Percentiles rank a stretch among this genome's conserved stretches.
Evolutionary conservation across 2,329 filamentous ascomycete genomes (phyloP).

Genomic region (Colletotrichum higginsianum): DNA sequence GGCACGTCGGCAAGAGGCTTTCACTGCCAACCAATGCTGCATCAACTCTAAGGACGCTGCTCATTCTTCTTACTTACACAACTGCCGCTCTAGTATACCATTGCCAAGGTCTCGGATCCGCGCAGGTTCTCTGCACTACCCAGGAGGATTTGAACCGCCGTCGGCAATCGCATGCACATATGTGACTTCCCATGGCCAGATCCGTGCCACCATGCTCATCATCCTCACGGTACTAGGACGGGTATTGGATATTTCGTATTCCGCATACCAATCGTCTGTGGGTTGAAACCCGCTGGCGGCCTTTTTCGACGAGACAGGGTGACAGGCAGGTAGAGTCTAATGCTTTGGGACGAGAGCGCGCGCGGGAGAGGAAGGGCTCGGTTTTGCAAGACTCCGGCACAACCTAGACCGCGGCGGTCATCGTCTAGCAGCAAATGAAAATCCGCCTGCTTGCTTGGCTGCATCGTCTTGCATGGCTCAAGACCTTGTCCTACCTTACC

Average conservation of each 20-base stretch:
- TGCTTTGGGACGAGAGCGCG: constrained; percentile 34
- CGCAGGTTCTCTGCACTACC: constrained; percentile 28
- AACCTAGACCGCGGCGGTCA: constrained; percentile 7
- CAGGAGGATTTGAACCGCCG: constrained; percentile 41
- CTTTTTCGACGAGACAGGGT: constrained; percentile 11
- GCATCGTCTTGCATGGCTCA: constrained; percentile 41
- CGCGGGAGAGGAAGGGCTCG: background rate
- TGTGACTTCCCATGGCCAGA: constrained; percentile 51
- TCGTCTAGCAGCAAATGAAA: constrained; percentile 25
- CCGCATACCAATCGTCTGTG: constrained; percentile 18
- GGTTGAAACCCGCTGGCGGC: constrained; percentile 18
- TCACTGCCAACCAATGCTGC: constrained; percentile 17
- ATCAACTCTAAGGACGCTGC: constrained; percentile 2
- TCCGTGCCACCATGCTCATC: constrained; percentile 45
- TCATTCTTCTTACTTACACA: constrained; percentile 6
- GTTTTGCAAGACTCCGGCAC: constrained; percentile 1
- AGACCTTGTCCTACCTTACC: constrained; percentile 39
- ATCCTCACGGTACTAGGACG: background rate
- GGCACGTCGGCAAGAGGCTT: constrained; percentile 16
- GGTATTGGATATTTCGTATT: constrained; percentile 1
- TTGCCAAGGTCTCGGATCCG: constrained; percentile 35
- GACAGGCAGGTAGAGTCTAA: constrained; percentile 17
- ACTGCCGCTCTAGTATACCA: constrained; percentile 3
- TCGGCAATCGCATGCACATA: constrained; percentile 50
- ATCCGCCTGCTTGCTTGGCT: constrained; percentile 36